Evolutionary conservation across 2,329 filamentous ascomycete genomes (phyloP).

Genomic region (Colletotrichum gigasporum): DNA sequence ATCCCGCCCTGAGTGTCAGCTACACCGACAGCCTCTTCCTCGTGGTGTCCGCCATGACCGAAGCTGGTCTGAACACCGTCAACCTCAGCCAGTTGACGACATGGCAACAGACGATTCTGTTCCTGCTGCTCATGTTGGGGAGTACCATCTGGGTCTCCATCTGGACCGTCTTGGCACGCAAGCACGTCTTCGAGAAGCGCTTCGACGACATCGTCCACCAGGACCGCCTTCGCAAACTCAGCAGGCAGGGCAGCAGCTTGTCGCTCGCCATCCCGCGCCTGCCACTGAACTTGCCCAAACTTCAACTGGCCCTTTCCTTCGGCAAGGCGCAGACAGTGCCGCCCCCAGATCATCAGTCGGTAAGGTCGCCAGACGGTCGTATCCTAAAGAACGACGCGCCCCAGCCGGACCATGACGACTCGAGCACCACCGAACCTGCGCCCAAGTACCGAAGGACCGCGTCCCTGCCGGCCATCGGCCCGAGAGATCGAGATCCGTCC

Average conservation of each 20-base stretch:
- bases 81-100: slow-evolving; percentile 71
- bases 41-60: slow-evolving; percentile 72
- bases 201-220: slow-evolving; percentile 65
- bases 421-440: too few relatives aligned
- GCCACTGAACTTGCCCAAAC: neutral
- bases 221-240: too few relatives aligned
- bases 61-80: slow-evolving; percentile 74
- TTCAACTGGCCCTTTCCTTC: neutral
- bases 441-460: too few relatives aligned
- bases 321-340: neutral
- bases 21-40: slow-evolving; percentile 75
- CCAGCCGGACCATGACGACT: too few relatives aligned
- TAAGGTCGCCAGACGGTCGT: too few relatives aligned
- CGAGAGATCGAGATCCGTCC: too few relatives aligned
- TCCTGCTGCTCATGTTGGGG: slow-evolving; percentile 71
- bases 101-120: slow-evolving; percentile 74
- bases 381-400: too few relatives aligned
- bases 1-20: slow-evolving; percentile 59
- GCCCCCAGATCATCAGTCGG: neutral
- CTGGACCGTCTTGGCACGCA: slow-evolving; percentile 69
- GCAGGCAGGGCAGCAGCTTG: too few relatives aligned
- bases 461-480: too few relatives aligned
- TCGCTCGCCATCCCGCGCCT: neutral
- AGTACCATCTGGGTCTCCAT: slow-evolving; percentile 73
- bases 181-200: slow-evolving; percentile 68